Evolutionary conservation across 495 filamentous ascomycete genomes (phyloP), one percentile per base, ranked within the genome.

Genomic region (Extremus antarcticus): DNA sequence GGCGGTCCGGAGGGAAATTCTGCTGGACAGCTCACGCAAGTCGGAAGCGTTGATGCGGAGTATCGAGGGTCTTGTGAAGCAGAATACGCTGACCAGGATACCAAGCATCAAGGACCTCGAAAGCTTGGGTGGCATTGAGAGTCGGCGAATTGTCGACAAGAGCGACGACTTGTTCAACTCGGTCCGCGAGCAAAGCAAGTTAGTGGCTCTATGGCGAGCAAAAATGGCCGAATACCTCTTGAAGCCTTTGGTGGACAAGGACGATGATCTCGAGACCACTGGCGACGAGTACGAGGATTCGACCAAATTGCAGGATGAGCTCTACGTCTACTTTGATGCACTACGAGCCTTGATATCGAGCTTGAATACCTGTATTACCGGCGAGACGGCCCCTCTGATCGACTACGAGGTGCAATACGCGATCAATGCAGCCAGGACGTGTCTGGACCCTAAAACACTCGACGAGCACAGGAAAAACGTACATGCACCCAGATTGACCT

Each of bases 201-300:
- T 80, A 47, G 75, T 95, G 23, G 76, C 83, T 16, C 72, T 85
- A 54, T 95, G 86, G 87, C 76, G 90, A 25, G 74, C 83, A 23
- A 71, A 78, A 21, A 78, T 89, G 57, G 74, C 86, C 29, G 72
- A 84, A 47, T 75, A 91, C 19, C 74, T 96, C 1, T 69, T 82
- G 1, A 74, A 81, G 43, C 79, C 86, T 0, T 74, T 98, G 7
- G 84, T 98, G 21, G 92, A 96, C 60, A 79, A 88, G 62, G 89
- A 90, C 61, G 88, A 80, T 7, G 77, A 76, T 15, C 71, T 75
- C 8, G 86, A 92, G 35, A 76, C 82, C 1, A 86, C 89, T 39
- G 91, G 92, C 32, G 80, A 95, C 21, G 91, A 96, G 66, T 94
- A 92, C 57, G 87, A 89, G 56, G 78, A 84, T 16, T 92, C 90